Conservation (phyloP, 495 filamentous ascomycete genomes). For the Tuber aestivum region DNA sequence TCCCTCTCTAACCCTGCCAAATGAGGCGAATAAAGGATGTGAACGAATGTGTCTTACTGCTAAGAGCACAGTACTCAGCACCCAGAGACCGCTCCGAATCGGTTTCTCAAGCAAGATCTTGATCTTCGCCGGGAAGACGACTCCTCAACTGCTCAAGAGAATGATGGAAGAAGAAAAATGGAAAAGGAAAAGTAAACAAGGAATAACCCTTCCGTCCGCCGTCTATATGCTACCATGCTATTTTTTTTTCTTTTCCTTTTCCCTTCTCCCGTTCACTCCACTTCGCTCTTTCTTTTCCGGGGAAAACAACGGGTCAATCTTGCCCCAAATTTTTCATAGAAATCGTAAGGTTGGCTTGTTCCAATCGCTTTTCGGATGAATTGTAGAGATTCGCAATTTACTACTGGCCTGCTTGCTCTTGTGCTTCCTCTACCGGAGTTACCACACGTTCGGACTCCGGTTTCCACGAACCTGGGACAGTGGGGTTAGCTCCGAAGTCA, state of each 20-base stretch:
- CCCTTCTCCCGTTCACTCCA: background rate
- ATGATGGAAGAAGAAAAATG: background rate
- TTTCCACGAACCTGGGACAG: conserved; percentile 38
- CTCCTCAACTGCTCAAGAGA: background rate
- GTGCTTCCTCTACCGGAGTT: conserved; percentile 14
- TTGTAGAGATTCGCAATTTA: background rate
- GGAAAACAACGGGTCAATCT: background rate
- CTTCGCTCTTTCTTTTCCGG: conserved; percentile 6
- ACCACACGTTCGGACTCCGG: conserved; percentile 35
- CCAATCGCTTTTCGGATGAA: background rate
- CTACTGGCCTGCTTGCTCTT: background rate
- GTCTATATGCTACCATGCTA: conserved; percentile 28
- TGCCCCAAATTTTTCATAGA: conserved; percentile 3
- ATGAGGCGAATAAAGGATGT: background rate
- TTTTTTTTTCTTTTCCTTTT: background rate
- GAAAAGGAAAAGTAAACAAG: conserved; percentile 10
- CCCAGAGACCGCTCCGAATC: background rate
- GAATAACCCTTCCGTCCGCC: conserved; percentile 14
- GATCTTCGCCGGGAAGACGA: background rate
- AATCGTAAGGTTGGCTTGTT: conserved; percentile 16
- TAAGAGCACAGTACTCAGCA: background rate
- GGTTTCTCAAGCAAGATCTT: conserved; percentile 3
- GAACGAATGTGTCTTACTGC: background rate
- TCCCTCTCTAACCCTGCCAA: background rate
- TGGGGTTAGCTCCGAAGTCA: conserved; percentile 23